Base-by-base conservation (phyloP, 1,139 yeast genomes). In the Candida sp. region DNA sequence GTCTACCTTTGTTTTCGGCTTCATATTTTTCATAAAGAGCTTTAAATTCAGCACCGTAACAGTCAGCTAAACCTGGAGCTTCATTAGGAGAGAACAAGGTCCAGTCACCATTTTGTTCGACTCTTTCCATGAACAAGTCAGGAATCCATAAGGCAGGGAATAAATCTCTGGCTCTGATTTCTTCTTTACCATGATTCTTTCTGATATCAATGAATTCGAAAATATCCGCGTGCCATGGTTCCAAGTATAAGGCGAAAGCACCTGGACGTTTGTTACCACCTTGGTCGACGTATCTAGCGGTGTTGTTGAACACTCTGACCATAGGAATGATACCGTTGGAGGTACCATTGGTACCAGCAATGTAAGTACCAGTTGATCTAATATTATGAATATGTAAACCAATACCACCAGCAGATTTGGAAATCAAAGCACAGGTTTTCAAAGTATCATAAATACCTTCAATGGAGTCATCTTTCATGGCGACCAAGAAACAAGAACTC, bases 231-330 rank as follows among this genome's bases (percentile, higher is more conserved):
- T 88, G 96, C 96, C 96, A 88, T 53, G 96, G 96, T 68, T 88
- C 96, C 46, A 88, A 72, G 64, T 88, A 88, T 45, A 88, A 69
- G 36, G 96, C 96, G 64, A 88, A 86, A 11, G 96, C 96, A 58
- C 96, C 96, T 2, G 96, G 96, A 61, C 96, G 81, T 66, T 89
- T 89, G 73, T 88, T 88, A 55, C 96, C 96, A 61, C 96, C 96
- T 71, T 88, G 96, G 58, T 88, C 96, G 41, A 88, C 96, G 56
- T 88, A 88, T 61, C 96, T 79, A 27, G 96, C 96, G 45, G 96
- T 87, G 68, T 87, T 87, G 74, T 88, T 88, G 73, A 80, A 88
- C 23, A 88, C 96, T 57, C 96, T 80, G 45, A 88, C 77, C 96
- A 88, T 88, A 40, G 96, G 96, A 48, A 88, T 83, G 50, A 88